A percentile compares a stretch with the other conserved stretches of the same genome.
phyloP scores from a whole-genome alignment of 768 basidiomycete genomes.

The Mycena rebaudengoi region DNA sequence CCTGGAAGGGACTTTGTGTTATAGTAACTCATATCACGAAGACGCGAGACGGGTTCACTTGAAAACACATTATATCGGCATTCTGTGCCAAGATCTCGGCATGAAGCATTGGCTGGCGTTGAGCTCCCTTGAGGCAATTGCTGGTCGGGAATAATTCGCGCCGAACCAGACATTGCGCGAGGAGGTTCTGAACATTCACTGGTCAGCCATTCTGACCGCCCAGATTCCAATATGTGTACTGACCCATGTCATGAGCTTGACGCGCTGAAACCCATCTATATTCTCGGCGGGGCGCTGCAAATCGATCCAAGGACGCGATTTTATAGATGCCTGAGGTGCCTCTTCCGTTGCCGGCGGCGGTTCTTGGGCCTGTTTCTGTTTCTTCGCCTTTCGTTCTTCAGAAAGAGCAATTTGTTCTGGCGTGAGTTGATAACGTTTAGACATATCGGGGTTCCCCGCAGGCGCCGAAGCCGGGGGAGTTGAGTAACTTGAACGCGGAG shows the following conservation, averaged over 20 bases:
- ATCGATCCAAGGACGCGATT: slow-evolving; percentile 52
- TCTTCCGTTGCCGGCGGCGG: slow-evolving; percentile 20
- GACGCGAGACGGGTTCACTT: slow-evolving; percentile 55
- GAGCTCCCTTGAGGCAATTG: slow-evolving; percentile 79
- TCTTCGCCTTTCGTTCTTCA: slow-evolving; percentile 60
- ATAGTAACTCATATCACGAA: neutral
- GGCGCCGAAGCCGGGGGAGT: no score
- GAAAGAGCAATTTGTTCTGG: slow-evolving; percentile 65
- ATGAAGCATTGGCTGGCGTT: slow-evolving; percentile 80
- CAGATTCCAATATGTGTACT: no score
- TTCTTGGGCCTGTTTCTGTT: slow-evolving; percentile 31
- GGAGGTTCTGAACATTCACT: no score
- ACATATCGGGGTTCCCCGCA: slow-evolving; percentile 6
- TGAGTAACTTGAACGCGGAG: neutral
- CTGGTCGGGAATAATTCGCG: slow-evolving; percentile 87
- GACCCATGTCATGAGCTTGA: slow-evolving; percentile 81
- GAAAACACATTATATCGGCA: slow-evolving; percentile 89
- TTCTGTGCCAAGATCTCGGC: slow-evolving; percentile 75
- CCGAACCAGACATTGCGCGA: slow-evolving; percentile 82
- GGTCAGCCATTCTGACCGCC: no score
- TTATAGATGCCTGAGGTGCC: slow-evolving; percentile 37
- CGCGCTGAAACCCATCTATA: slow-evolving; percentile 32
- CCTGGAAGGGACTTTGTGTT: slow-evolving; percentile 53
- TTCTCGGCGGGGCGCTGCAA: slow-evolving; percentile 32
- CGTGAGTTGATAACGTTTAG: slow-evolving; percentile 43